Conservation (phyloP, 768 basidiomycete species). For the Xerocomus spinulosus region DNA sequence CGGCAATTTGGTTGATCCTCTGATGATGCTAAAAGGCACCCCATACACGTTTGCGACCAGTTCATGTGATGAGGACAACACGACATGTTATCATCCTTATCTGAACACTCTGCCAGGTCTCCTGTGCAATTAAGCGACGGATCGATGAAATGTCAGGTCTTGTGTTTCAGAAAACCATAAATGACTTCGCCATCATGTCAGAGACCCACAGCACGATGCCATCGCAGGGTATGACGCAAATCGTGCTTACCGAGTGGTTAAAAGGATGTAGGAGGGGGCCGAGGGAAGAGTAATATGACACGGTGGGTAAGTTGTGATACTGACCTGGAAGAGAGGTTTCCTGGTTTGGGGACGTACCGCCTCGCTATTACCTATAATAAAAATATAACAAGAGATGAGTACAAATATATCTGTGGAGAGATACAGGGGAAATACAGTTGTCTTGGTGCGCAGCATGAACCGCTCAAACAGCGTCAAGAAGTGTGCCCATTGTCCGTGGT, state of each 20-base stretch:
- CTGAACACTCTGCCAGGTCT: neutral
- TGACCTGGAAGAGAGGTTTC: slow-evolving; percentile 7
- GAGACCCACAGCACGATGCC: neutral
- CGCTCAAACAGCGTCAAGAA: neutral
- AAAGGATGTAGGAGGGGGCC: neutral
- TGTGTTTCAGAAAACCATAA: neutral
- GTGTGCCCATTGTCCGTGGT: neutral
- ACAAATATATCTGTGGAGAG: slow-evolving; percentile 6
- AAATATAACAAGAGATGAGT: neutral
- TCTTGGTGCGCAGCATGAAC: slow-evolving; percentile 1
- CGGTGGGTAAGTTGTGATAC: slow-evolving; percentile 9
- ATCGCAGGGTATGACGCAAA: neutral
- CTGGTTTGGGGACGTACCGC: slow-evolving; percentile 13
- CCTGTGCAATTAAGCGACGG: neutral
- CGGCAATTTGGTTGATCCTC: neutral
- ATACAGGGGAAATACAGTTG: neutral
- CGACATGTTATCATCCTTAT: neutral
- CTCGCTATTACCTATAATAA: slow-evolving; percentile 12
- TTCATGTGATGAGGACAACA: neutral
- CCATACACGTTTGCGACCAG: neutral
- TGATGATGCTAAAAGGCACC: neutral
- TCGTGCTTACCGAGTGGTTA: neutral
- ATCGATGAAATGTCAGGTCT: neutral
- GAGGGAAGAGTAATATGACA: slow-evolving; percentile 1
- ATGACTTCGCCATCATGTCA: neutral